Conservation (phyloP, 305 asterid genomes). For the Fraxinus sp. region DNA sequence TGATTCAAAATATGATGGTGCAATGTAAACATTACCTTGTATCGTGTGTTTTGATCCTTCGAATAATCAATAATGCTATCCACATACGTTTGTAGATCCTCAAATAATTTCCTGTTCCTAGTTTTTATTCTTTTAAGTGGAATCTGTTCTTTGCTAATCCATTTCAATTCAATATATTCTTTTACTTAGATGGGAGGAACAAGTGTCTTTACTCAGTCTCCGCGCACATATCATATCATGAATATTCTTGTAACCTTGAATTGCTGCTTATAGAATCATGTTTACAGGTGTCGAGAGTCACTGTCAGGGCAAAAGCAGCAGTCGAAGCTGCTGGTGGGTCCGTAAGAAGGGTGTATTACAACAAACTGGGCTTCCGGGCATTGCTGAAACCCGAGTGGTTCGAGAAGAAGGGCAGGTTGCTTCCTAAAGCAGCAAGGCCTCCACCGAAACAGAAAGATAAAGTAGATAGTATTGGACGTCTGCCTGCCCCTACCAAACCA, state of each 20-base stretch:
- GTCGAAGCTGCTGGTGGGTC: conserved; percentile 93
- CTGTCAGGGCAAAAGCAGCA: conserved; percentile 86
- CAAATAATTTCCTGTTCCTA: neutral
- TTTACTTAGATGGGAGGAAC: neutral
- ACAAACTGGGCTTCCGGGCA: conserved; percentile 79
- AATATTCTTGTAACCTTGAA: neutral
- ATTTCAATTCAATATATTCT: neutral
- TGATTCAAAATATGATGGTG: neutral
- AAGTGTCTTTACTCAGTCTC: too few relatives aligned
- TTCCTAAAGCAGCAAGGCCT: conserved; percentile 91
- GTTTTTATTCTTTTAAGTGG: neutral
- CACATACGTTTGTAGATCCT: neutral
- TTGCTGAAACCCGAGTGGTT: conserved; percentile 94
- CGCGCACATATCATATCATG: neutral
- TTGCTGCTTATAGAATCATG: neutral
- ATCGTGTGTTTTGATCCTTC: neutral
- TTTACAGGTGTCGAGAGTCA: conserved; percentile 81
- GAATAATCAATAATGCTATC: neutral
- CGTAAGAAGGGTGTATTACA: conserved; percentile 89
- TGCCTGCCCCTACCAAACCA: conserved; percentile 92
- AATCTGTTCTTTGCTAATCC: neutral
- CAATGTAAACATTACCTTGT: neutral
- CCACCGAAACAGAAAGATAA: conserved; percentile 81
- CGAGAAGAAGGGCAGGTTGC: conserved; percentile 87
- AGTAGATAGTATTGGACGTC: conserved; percentile 86